Percentiles rank a stretch among this genome's conserved stretches.
These are phyloP conservation scores for Lentinula raphanica DNA, from an alignment of 768 basidiomycete species.

Conservation along the genomic window DNA sequence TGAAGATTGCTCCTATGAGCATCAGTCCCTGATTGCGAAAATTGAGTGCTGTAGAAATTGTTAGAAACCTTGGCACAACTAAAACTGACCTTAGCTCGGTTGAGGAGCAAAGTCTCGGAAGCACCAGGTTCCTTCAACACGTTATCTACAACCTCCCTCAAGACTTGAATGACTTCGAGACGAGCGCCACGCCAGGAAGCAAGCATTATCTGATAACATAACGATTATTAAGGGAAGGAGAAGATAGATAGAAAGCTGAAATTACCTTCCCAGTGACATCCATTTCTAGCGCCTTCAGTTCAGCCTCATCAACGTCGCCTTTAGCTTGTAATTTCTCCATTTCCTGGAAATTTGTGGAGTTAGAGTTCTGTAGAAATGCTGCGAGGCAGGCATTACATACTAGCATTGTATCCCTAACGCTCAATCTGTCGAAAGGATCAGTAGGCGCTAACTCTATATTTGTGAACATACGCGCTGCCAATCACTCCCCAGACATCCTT, in stretches of 20 bases:
- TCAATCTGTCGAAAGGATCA: constrained; percentile 36
- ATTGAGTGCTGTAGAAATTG: background rate
- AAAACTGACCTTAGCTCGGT: constrained; percentile 73
- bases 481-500: constrained; percentile 98
- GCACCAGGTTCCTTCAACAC: constrained; percentile 78
- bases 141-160: constrained; percentile 77
- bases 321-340: constrained; percentile 88
- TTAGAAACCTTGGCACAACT: background rate
- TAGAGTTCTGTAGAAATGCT: background rate
- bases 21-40: constrained; percentile 62
- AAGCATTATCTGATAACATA: constrained; percentile 65
- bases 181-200: constrained; percentile 98
- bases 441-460: constrained; percentile 4
- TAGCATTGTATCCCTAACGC: constrained; percentile 74
- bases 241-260: background rate
- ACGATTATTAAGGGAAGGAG: background rate
- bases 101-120: constrained; percentile 64
- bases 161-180: constrained; percentile 88
- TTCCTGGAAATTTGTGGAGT: constrained; percentile 42
- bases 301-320: constrained; percentile 84
- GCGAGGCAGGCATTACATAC: constrained; percentile 22
- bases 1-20: constrained; percentile 87
- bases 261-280: constrained; percentile 86
- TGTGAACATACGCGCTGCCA: constrained; percentile 76
- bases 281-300: constrained; percentile 80